Base-by-base conservation (phyloP, 1,284 basidiomycete genomes). In the Rhodotorula glutinis region DNA sequence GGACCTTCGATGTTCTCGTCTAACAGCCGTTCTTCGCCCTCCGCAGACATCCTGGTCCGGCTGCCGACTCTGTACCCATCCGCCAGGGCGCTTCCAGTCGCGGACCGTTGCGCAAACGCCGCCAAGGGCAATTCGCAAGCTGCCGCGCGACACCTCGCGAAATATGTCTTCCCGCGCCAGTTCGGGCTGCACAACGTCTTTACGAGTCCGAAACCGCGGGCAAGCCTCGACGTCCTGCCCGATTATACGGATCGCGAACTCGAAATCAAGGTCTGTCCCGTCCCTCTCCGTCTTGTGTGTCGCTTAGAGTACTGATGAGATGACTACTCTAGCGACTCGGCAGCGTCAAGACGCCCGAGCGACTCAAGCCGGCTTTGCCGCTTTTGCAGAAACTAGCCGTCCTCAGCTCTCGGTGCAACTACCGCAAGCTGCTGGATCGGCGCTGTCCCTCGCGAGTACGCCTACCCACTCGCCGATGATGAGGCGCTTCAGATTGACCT, bases 121-220 rank as follows among this genome's bases (percentile, higher is more conserved):
- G 16, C 53, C 54, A 51, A 66, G 40, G 60, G 57, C 54, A 30
- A 55, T 63, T n/a, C 53, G 51, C 43, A 71, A 81, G 62, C 69
- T 40, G 40, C 62, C 2, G 65, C 84, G 1, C 83, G 88, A 29
- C 87, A 87, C 73, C 77, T 91, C 2, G 82, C 87, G 29, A 92
- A 91, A 79, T 90, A 93, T 76, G 80, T 95, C 0, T 94, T 94
- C 74, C 87, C 91, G 11, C 82, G 86, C 40, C 89, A 92, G 72
- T 91, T 88, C 73, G 83, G 83, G 0, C 78, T 94, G 1, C 77
- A 82, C 17, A 89, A 82, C 70, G 82, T 86, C 4, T 92, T 85
- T 66, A 76, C 75, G 8, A 49, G 73, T 14, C 67, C 60, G n/a
- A 75, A 75, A 64, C 61, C 63, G 17, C 64, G 69, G 11, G 27